phyloP scores from a whole-genome alignment of 116 monocot species.

The Zostera marina region DNA sequence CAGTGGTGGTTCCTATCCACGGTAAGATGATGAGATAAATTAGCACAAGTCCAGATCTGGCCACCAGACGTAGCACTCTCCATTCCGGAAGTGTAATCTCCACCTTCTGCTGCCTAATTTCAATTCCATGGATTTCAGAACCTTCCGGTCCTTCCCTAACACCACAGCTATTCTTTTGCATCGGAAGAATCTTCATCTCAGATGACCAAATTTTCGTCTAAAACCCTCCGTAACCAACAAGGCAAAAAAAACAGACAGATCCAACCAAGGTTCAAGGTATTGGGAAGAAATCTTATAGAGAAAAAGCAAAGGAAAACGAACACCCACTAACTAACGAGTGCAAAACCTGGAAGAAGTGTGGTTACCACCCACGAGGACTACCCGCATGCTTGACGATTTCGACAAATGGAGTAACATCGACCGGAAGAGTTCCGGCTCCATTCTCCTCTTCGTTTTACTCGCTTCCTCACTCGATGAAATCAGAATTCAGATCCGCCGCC shows the following conservation, averaged over 20 bases:
- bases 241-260: background rate
- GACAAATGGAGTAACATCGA: slow-evolving; percentile 17
- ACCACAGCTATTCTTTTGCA: background rate
- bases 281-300: background rate
- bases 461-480: no score
- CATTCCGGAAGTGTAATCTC: slow-evolving; percentile 13
- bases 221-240: background rate
- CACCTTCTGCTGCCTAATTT: background rate
- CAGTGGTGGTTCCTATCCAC: slow-evolving; percentile 1
- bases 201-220: no score
- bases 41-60: slow-evolving; percentile 11
- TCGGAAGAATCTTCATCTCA: background rate
- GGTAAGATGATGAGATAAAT: slow-evolving; percentile 6
- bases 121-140: background rate
- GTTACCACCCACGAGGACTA: slow-evolving; percentile 18
- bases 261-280: background rate
- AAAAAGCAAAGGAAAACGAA: background rate
- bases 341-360: slow-evolving; percentile 28
- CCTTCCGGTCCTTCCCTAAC: background rate
- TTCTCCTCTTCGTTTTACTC: background rate
- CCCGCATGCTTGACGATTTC: slow-evolving; percentile 4
- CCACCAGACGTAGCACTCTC: slow-evolving; percentile 10
- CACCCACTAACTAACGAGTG: slow-evolving; percentile 19
- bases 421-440: slow-evolving; percentile 12
- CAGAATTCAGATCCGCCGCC: no score